Evolutionary conservation across 2,329 filamentous ascomycete species (phyloP).

Genomic region (Emergomyces orientalis): DNA sequence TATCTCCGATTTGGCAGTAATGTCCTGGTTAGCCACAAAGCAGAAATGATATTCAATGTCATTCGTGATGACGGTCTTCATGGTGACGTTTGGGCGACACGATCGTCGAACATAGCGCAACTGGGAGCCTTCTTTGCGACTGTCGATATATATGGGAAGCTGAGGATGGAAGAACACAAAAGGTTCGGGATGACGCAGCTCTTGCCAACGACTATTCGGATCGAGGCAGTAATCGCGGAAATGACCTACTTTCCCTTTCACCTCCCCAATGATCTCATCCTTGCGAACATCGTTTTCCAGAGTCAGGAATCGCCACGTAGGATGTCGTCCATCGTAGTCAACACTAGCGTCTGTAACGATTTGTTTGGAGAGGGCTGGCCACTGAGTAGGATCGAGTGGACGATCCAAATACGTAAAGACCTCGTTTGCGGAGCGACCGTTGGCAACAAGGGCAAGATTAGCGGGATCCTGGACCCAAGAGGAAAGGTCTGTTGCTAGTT

Average conservation of each 20-base stretch:
- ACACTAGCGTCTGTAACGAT: conserved; percentile 42
- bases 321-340: conserved; percentile 46
- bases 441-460: conserved; percentile 57
- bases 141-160: conserved; percentile 88
- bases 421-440: conserved; percentile 52
- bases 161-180: conserved; percentile 83
- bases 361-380: conserved; percentile 45
- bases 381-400: conserved; percentile 45
- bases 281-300: conserved; percentile 44
- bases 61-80: conserved; percentile 77
- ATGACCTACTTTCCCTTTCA: conserved; percentile 68
- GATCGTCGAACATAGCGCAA: conserved; percentile 87
- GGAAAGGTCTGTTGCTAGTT: conserved; percentile 63
- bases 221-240: conserved; percentile 63
- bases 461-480: conserved; percentile 69
- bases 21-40: conserved; percentile 72
- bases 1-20: conserved; percentile 48
- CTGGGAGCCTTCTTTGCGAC: conserved; percentile 72
- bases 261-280: conserved; percentile 55
- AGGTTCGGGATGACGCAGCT: conserved; percentile 51
- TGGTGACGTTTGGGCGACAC: conserved; percentile 77
- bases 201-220: conserved; percentile 57
- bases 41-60: conserved; percentile 82
- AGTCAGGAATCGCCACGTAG: conserved; percentile 57
- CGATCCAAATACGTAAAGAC: conserved; percentile 58